phyloP scores from a whole-genome alignment of 2,329 filamentous ascomycete genomes.

The Cladophialophora carrionii region DNA sequence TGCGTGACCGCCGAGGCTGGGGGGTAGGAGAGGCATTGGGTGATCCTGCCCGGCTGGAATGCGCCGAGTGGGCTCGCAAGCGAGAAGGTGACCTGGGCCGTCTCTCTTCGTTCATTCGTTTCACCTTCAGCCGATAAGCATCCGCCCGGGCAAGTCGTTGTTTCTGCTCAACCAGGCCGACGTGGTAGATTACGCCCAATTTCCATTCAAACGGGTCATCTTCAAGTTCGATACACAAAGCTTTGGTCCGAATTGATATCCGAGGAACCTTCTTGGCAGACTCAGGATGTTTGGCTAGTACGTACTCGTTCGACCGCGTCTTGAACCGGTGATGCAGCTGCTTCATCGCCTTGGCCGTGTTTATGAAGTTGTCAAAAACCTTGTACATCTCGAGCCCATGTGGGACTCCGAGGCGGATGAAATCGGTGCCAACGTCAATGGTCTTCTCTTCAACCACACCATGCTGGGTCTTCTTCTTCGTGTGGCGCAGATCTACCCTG shows the following conservation, averaged over 20 bases:
- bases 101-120: constrained; percentile 74
- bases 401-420: constrained; percentile 83
- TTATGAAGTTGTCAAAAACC: constrained; percentile 91
- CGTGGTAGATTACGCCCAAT: constrained; percentile 87
- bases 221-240: constrained; percentile 87
- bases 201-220: constrained; percentile 99
- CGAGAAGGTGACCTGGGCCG: constrained; percentile 56
- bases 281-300: constrained; percentile 82
- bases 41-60: constrained; percentile 53
- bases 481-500: constrained; percentile 78
- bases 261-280: constrained; percentile 84
- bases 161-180: constrained; percentile 84
- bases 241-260: constrained; percentile 78
- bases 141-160: constrained; percentile 88
- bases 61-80: constrained; percentile 58
- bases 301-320: constrained; percentile 84
- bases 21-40: constrained; percentile 41
- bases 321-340: constrained; percentile 93
- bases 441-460: constrained; percentile 72
- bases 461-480: constrained; percentile 68
- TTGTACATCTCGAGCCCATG: constrained; percentile 88
- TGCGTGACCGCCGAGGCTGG: constrained; percentile 44
- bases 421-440: constrained; percentile 81
- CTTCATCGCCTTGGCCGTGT: constrained; percentile 80
- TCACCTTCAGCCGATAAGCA: constrained; percentile 83